Percentiles rank a stretch among this genome's conserved stretches.
phyloP scores from a whole-genome alignment of 306 rosid species.

The Dalbergia cochinchinensis region DNA sequence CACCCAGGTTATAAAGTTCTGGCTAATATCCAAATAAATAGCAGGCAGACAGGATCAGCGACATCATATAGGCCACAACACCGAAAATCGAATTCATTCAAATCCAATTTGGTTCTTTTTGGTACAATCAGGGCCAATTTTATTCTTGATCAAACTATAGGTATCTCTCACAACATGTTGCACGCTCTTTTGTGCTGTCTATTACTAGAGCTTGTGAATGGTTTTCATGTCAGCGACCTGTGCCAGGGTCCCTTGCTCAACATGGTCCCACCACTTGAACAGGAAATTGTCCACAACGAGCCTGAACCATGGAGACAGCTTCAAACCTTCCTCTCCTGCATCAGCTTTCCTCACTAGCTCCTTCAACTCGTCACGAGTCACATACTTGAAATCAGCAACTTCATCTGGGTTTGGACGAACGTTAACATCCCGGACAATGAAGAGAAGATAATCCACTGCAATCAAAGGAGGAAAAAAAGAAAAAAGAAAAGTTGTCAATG shows the following conservation, averaged over 20 bases:
- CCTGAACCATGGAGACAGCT: slow-evolving; percentile 99
- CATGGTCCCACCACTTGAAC: slow-evolving; percentile 98
- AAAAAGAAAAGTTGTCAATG: slow-evolving; percentile 26
- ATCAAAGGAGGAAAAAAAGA: slow-evolving; percentile 28
- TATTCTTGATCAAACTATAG: slow-evolving; percentile 50
- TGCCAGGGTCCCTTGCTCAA: slow-evolving; percentile 73
- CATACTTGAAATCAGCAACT: slow-evolving; percentile 84
- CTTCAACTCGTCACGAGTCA: slow-evolving; percentile 79
- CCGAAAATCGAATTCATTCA: neutral
- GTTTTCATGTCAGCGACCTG: slow-evolving; percentile 89
- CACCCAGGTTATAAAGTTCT: slow-evolving; percentile 19
- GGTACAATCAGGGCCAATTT: neutral
- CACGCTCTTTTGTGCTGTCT: neutral
- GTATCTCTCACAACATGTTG: slow-evolving; percentile 10
- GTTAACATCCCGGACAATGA: slow-evolving; percentile 81
- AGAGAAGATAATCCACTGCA: slow-evolving; percentile 97
- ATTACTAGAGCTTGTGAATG: slow-evolving; percentile 81
- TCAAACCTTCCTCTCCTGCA: slow-evolving; percentile 93
- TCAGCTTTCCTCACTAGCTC: slow-evolving; percentile 95
- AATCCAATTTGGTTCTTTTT: slow-evolving; percentile 37
- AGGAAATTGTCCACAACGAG: slow-evolving; percentile 95
- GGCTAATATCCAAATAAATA: slow-evolving; percentile 2
- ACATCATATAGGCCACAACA: slow-evolving; percentile 11
- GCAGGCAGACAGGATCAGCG: neutral
- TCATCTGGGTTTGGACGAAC: slow-evolving; percentile 91